A percentile compares a stretch with the other conserved stretches of the same genome.
Evolutionary conservation across 164 flowering plant species (phyloP).

Genomic region (Vitis amurensis): DNA sequence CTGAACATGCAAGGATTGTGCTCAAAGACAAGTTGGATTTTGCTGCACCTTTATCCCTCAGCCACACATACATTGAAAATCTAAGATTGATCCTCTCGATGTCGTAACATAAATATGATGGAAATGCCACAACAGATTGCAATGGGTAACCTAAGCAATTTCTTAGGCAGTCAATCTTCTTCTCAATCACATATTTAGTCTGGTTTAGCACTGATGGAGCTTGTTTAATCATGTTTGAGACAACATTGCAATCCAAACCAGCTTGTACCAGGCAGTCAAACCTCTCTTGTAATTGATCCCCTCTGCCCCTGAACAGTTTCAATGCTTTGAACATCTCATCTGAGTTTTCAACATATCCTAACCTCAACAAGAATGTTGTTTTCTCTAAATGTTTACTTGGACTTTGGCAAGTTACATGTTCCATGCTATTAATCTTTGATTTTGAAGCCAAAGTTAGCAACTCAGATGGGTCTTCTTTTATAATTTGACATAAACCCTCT

Average conservation of each 20-base stretch:
- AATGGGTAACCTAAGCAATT: constrained; percentile 44
- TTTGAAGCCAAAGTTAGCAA: constrained; percentile 37
- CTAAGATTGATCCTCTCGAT: constrained; percentile 40
- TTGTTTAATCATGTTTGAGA: constrained; percentile 32
- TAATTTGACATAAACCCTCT: constrained; percentile 27
- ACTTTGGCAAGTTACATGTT: constrained; percentile 9
- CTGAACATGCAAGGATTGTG: constrained; percentile 54
- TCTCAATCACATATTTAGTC: constrained; percentile 43
- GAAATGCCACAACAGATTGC: constrained; percentile 39
- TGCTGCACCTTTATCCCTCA: constrained; percentile 41
- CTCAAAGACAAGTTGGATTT: constrained; percentile 44
- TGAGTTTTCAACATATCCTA: constrained; percentile 53
- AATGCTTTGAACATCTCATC: constrained; percentile 52
- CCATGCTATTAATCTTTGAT: constrained; percentile 11
- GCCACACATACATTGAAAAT: constrained; percentile 60
- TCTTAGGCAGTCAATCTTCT: constrained; percentile 40
- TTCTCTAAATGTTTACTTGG: constrained; percentile 37
- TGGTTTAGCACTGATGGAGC: constrained; percentile 53
- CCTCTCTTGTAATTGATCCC: constrained; percentile 60
- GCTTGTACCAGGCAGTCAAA: constrained; percentile 54
- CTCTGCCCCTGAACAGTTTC: constrained; percentile 56
- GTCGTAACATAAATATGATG: constrained; percentile 53
- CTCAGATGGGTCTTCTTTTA: constrained; percentile 38
- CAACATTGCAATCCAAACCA: constrained; percentile 49
- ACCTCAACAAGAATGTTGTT: constrained; percentile 37